A percentile compares a stretch with the other conserved stretches of the same genome.
These are phyloP conservation scores for Oxalis stricta DNA, from an alignment of 441 rosid genomes.

Conservation along the genomic window DNA sequence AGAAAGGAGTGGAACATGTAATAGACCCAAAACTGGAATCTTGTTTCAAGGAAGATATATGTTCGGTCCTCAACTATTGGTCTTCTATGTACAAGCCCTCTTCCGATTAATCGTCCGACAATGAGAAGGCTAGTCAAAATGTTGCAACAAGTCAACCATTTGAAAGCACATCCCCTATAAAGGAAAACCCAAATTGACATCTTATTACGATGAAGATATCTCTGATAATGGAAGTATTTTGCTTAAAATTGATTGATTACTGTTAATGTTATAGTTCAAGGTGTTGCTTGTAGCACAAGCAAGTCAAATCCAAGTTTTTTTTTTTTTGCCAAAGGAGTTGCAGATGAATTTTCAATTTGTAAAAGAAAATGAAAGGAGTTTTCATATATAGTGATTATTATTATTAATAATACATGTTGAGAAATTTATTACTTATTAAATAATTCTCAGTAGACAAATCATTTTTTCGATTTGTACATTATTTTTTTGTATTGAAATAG, in stretches of 20 bases:
- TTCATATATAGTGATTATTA: no score
- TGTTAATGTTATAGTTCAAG: not conserved
- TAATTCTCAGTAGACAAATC: no score
- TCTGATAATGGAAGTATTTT: constrained; percentile 66
- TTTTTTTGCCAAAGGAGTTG: not conserved
- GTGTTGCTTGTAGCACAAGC: not conserved
- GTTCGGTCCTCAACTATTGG: constrained; percentile 78
- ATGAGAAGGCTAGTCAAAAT: constrained; percentile 89
- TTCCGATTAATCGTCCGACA: constrained; percentile 85
- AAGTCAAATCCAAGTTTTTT: constrained; percentile 4
- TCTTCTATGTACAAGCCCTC: constrained; percentile 68
- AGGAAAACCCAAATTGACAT: constrained; percentile 66
- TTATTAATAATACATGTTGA: no score
- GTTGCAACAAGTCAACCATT: constrained; percentile 74
- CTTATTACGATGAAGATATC: constrained; percentile 65
- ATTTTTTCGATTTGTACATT: no score
- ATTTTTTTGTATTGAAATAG: no score
- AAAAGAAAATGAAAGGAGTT: no score
- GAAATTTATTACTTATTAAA: no score
- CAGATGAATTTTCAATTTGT: no score
- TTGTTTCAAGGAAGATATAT: constrained; percentile 68
- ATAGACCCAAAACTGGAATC: constrained; percentile 66
- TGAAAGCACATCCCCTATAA: no score
- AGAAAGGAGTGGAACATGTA: constrained; percentile 68
- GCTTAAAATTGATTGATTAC: no score